Evolutionary conservation across 1,139 yeast species (phyloP).

Genomic region (Saccharomyces hybrid): DNA sequence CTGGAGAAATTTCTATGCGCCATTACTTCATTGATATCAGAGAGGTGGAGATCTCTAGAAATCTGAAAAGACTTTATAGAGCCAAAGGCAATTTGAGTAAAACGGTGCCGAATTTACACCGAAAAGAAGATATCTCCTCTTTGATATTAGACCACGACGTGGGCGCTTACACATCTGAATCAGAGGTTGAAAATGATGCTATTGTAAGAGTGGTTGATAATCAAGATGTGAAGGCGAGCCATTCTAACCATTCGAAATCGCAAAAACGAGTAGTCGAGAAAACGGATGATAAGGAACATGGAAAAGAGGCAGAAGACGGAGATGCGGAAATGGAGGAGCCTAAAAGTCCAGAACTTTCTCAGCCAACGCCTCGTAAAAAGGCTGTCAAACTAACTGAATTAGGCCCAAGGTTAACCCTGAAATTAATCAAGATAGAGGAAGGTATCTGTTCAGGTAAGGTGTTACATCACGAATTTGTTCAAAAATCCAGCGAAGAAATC

Average conservation of each 20-base stretch:
- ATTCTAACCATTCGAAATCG: neutral
- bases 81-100: conserved; percentile 58
- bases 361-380: conserved; percentile 46
- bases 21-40: conserved; percentile 89
- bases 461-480: conserved; percentile 64
- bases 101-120: conserved; percentile 64
- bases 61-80: conserved; percentile 67
- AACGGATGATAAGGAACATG: conserved; percentile 11
- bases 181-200: conserved; percentile 90
- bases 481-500: conserved; percentile 56
- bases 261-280: neutral
- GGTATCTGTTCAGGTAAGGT: conserved; percentile 85
- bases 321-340: conserved; percentile 10
- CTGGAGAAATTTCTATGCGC: conserved; percentile 72
- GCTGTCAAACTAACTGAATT: conserved; percentile 90
- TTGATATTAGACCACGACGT: conserved; percentile 72
- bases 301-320: conserved; percentile 21
- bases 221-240: conserved; percentile 24
- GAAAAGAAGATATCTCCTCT: conserved; percentile 71
- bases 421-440: conserved; percentile 82
- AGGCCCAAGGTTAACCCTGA: conserved; percentile 82
- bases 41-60: conserved; percentile 74
- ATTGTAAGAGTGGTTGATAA: conserved; percentile 63
- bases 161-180: conserved; percentile 76
- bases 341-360: conserved; percentile 3